phyloP scores from a whole-genome alignment of 371 early-diverging fungal species.

The Mucor plumbeus region DNA sequence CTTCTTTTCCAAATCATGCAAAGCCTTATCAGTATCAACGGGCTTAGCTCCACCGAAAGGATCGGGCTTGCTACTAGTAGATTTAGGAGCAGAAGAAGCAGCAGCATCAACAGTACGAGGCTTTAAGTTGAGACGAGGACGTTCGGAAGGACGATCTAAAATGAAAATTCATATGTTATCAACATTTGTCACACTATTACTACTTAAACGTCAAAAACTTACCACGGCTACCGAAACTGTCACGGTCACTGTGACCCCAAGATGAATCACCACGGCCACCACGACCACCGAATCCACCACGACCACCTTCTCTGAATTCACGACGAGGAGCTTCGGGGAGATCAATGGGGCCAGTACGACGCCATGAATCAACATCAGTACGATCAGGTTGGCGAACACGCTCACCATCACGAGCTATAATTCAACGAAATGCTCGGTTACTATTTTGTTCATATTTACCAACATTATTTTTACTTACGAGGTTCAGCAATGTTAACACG shows the following conservation, averaged over 20 bases:
- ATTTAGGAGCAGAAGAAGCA: conserved; percentile 17
- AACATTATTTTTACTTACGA: conserved; percentile 56
- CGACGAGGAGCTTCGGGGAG: conserved; percentile 48
- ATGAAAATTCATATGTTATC: neutral
- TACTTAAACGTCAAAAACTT: neutral
- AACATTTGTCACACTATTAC: neutral
- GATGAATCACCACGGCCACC: conserved; percentile 52
- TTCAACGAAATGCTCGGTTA: neutral
- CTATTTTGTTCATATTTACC: neutral
- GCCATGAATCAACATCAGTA: conserved; percentile 60
- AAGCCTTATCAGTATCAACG: conserved; percentile 73
- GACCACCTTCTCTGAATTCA: conserved; percentile 45
- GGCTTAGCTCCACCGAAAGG: conserved; percentile 88
- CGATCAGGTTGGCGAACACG: conserved; percentile 46
- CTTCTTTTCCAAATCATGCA: conserved; percentile 76
- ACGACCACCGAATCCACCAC: conserved; percentile 54
- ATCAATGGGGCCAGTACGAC: conserved; percentile 53
- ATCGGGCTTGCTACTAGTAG: conserved; percentile 60
- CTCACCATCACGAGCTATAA: conserved; percentile 42
- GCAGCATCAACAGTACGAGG: conserved; percentile 64
- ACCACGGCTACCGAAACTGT: conserved; percentile 27
- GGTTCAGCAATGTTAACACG: conserved; percentile 89
- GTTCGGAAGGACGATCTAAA: conserved; percentile 40
- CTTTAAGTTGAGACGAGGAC: conserved; percentile 70
- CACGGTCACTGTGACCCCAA: conserved; percentile 59